Conservation (phyloP, 2,329 filamentous ascomycete genomes). For the Alternaria sp. region DNA sequence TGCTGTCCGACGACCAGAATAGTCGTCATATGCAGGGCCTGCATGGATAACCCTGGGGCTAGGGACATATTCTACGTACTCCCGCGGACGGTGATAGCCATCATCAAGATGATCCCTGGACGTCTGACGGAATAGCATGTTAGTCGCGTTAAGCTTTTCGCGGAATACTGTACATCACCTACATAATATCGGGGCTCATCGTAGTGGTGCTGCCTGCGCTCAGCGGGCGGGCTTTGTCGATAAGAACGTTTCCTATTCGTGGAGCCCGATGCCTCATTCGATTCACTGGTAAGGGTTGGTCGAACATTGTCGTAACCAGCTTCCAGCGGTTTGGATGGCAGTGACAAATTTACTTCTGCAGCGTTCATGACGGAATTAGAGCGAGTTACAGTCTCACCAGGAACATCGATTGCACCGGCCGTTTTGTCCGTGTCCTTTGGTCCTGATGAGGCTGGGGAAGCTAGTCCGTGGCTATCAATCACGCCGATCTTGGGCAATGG, state of each 20-base stretch:
- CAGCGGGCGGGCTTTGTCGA: constrained; percentile 37
- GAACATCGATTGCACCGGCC: constrained; percentile 25
- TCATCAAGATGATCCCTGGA: constrained; percentile 43
- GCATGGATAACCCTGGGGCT: constrained; percentile 41
- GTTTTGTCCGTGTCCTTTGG: constrained; percentile 43
- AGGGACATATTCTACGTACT: constrained; percentile 44
- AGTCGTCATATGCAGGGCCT: constrained; percentile 42
- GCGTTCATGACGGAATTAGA: constrained; percentile 32
- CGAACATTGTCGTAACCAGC: constrained; percentile 61
- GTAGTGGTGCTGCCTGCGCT: constrained; percentile 43
- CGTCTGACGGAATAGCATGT: constrained; percentile 31
- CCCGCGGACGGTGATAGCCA: constrained; percentile 36
- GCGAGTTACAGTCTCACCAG: constrained; percentile 32
- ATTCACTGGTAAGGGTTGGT: constrained; percentile 42
- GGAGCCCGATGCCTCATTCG: constrained; percentile 26
- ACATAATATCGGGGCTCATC: constrained; percentile 49
- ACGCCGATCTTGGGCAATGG: constrained; percentile 56
- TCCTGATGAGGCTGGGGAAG: constrained; percentile 42
- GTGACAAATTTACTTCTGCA: constrained; percentile 43
- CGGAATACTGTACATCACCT: constrained; percentile 29
- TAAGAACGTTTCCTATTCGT: constrained; percentile 35
- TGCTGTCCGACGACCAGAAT: constrained; percentile 39
- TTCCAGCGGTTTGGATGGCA: constrained; percentile 49
- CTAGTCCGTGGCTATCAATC: constrained; percentile 41
- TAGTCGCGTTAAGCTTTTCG: constrained; percentile 24